phyloP scores from a whole-genome alignment of 2,329 filamentous ascomycete species.

The Chaetomium olivaceum region DNA sequence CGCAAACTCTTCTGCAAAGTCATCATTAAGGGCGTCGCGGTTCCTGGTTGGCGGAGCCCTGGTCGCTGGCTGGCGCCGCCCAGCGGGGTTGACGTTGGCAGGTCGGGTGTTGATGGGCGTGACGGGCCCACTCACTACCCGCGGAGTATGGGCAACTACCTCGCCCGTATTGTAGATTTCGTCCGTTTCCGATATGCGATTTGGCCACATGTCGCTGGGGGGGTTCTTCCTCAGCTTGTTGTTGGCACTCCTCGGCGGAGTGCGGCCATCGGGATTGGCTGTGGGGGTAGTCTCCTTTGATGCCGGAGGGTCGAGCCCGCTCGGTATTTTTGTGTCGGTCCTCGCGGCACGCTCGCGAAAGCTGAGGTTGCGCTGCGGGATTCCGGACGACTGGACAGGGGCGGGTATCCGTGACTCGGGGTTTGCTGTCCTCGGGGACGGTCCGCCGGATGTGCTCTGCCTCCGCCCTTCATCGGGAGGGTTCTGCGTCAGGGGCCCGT shows the following conservation, averaged over 20 bases:
- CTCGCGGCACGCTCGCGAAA: slow-evolving; percentile 59
- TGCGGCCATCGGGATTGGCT: slow-evolving; percentile 38
- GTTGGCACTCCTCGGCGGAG: slow-evolving; percentile 51
- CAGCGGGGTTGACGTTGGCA: slow-evolving; percentile 8
- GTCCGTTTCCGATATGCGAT: slow-evolving; percentile 46
- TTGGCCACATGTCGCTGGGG: slow-evolving; percentile 53
- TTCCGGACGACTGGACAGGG: slow-evolving; percentile 33
- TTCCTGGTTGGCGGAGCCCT: not conserved
- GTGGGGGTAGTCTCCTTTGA: slow-evolving; percentile 34
- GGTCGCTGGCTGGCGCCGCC: not conserved
- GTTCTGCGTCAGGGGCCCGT: slow-evolving; percentile 37
- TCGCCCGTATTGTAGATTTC: slow-evolving; percentile 29
- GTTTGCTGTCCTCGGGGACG: slow-evolving; percentile 34
- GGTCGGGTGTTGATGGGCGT: slow-evolving; percentile 7
- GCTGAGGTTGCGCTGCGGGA: slow-evolving; percentile 58
- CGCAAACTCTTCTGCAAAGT: slow-evolving; percentile 24
- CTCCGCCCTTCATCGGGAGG: slow-evolving; percentile 37
- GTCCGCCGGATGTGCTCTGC: slow-evolving; percentile 35
- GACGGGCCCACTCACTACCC: not conserved
- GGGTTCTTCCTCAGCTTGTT: slow-evolving; percentile 61
- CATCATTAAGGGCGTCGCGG: slow-evolving; percentile 5
- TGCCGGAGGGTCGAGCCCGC: slow-evolving; percentile 29
- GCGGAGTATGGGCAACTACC: not conserved
- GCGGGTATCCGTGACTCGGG: slow-evolving; percentile 34
- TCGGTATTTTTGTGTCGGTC: slow-evolving; percentile 44